These are phyloP conservation scores for Phaseolus lunatus DNA, from an alignment of 306 rosid genomes.

Conservation along the genomic window DNA sequence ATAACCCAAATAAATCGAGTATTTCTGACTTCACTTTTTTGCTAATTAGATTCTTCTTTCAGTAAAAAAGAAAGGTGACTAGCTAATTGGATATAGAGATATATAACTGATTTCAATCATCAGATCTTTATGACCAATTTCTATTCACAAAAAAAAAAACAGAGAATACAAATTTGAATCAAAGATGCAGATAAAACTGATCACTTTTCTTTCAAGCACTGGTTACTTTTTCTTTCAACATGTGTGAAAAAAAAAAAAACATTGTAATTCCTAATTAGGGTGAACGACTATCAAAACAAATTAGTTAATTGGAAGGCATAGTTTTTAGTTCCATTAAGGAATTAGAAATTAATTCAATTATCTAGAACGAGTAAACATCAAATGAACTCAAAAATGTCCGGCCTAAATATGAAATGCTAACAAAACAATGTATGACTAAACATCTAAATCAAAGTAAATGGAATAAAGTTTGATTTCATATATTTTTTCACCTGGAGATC, in stretches of 20 bases:
- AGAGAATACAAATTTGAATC: not conserved
- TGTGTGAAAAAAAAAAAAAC: not conserved
- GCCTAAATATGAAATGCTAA: not conserved
- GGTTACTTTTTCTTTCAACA: not conserved
- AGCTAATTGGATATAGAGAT: not conserved
- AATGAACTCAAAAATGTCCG: not conserved
- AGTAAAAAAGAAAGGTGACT: not conserved
- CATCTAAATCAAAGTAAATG: not conserved
- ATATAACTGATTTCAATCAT: not conserved
- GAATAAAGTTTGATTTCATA: slow-evolving; percentile 18
- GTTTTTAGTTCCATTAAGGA: not conserved
- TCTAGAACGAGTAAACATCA: not conserved
- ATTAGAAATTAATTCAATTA: not conserved
- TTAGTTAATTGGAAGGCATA: not conserved
- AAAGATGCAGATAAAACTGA: not conserved
- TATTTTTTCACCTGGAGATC: slow-evolving; percentile 53
- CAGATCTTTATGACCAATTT: not conserved
- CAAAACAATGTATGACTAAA: not conserved
- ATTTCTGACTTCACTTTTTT: not conserved
- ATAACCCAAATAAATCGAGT: slow-evolving; percentile 25
- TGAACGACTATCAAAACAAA: slow-evolving; percentile 5
- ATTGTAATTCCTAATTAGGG: not conserved
- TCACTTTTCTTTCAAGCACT: not conserved
- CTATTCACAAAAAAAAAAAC: not conserved
- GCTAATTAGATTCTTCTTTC: not conserved